These are phyloP conservation scores for Pholiota adiposa DNA, from an alignment of 1,284 basidiomycete species.

Conservation along the genomic window DNA sequence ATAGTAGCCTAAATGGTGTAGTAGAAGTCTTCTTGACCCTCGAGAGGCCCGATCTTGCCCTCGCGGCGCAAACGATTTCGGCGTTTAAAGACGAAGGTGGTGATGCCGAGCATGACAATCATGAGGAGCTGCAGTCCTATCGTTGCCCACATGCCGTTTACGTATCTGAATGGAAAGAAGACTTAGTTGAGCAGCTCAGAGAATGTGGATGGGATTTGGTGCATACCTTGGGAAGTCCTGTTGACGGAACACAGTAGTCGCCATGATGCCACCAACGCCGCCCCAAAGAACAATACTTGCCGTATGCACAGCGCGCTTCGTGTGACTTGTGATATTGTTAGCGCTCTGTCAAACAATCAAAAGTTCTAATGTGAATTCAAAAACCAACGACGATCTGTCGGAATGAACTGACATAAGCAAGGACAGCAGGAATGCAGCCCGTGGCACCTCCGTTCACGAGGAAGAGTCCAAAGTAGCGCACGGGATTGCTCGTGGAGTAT, in stretches of 20 bases:
- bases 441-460: constrained; percentile 28
- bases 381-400: background rate
- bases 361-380: constrained; percentile 4
- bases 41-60: constrained; percentile 22
- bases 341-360: constrained; percentile 16
- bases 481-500: constrained; percentile 23
- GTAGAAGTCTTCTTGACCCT: constrained; percentile 22
- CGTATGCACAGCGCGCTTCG: constrained; percentile 32
- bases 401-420: constrained; percentile 26
- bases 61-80: constrained; percentile 25
- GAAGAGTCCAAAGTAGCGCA: constrained; percentile 31
- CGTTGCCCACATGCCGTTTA: constrained; percentile 26
- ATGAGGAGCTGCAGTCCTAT: constrained; percentile 27
- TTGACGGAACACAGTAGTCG: constrained; percentile 31
- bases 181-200: background rate
- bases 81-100: constrained; percentile 21
- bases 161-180: constrained; percentile 18
- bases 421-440: constrained; percentile 27
- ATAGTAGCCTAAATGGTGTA: constrained; percentile 20
- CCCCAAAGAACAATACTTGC: constrained; percentile 29
- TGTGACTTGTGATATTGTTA: constrained; percentile 29
- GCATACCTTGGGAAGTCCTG: constrained; percentile 26
- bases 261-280: constrained; percentile 34
- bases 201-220: background rate
- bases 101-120: constrained; percentile 22